Conservation (phyloP, 1,284 basidiomycete genomes). For the Moesziomyces parantarcticus region DNA sequence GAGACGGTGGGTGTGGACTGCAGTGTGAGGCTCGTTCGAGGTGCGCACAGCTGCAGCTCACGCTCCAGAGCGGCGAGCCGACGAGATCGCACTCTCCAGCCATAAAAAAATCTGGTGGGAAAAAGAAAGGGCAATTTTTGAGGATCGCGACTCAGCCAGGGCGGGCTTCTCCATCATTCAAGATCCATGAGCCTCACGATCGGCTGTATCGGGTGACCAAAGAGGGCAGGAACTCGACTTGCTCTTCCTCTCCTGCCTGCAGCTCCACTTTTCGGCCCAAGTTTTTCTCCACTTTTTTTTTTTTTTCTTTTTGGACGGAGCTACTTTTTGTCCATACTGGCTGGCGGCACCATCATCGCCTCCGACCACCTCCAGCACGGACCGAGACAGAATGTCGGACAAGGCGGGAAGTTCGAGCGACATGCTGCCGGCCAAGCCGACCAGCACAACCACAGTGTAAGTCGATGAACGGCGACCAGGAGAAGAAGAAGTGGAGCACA, state of each 20-base stretch:
- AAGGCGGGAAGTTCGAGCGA: slow-evolving; percentile 27
- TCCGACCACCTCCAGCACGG: neutral
- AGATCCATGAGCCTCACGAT: too few relatives aligned
- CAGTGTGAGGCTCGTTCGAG: too few relatives aligned
- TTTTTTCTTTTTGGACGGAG: slow-evolving; percentile 11
- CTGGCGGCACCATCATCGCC: neutral
- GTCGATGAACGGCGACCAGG: too few relatives aligned
- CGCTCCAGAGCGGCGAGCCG: neutral
- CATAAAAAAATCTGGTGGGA: too few relatives aligned
- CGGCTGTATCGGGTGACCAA: neutral
- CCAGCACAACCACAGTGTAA: slow-evolving; percentile 41
- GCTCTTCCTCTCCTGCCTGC: neutral
- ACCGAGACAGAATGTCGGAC: slow-evolving; percentile 7
- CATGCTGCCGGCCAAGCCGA: slow-evolving; percentile 39
- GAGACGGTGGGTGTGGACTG: too few relatives aligned
- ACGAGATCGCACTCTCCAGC: too few relatives aligned
- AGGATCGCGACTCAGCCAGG: neutral
- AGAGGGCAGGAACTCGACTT: neutral
- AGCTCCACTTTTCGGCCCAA: slow-evolving; percentile 7
- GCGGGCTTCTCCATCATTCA: too few relatives aligned
- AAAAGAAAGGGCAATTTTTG: too few relatives aligned
- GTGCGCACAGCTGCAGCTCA: too few relatives aligned
- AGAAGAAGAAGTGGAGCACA: too few relatives aligned
- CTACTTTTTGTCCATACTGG: slow-evolving; percentile 1
- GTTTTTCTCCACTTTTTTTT: slow-evolving; percentile 32